A percentile compares a stretch with the other conserved stretches of the same genome.
These are phyloP conservation scores for Coemansia asiatica DNA, from an alignment of 192 early-diverging fungal species.

Conservation along the genomic window DNA sequence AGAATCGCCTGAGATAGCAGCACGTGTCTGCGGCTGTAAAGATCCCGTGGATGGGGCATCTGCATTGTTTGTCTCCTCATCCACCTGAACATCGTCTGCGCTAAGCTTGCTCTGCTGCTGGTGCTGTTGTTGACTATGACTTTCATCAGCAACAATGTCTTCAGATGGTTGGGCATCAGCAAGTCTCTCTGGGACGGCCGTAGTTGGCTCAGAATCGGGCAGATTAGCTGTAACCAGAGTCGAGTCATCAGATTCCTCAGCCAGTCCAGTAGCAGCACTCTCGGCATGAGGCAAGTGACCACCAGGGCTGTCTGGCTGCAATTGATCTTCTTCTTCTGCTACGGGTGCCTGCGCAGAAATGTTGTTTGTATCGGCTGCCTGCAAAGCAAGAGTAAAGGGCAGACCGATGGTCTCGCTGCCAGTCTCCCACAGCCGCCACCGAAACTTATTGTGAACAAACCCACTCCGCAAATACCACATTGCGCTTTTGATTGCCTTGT, in stretches of 20 bases:
- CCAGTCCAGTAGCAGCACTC: constrained; percentile 1
- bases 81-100: too few relatives aligned
- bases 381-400: constrained; percentile 27
- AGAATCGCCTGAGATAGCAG: too few relatives aligned
- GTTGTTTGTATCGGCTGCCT: not conserved
- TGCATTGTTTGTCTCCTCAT: too few relatives aligned
- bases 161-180: not conserved
- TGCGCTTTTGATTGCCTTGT: constrained; percentile 45
- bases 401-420: constrained; percentile 38
- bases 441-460: constrained; percentile 42
- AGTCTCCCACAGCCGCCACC: constrained; percentile 47
- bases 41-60: constrained; percentile 3
- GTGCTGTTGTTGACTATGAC: too few relatives aligned
- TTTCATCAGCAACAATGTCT: too few relatives aligned
- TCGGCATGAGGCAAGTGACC: not conserved
- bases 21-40: too few relatives aligned
- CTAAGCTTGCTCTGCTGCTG: too few relatives aligned
- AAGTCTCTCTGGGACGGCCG: not conserved
- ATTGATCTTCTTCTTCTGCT: not conserved
- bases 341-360: too few relatives aligned
- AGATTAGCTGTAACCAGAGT: constrained; percentile 20
- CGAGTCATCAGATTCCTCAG: constrained; percentile 33
- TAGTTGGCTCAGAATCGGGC: not conserved
- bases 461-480: constrained; percentile 41
- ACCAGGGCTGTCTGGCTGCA: not conserved